Base-by-base conservation (phyloP, 1,284 basidiomycete species). In the Phellinidium pouzarii region DNA sequence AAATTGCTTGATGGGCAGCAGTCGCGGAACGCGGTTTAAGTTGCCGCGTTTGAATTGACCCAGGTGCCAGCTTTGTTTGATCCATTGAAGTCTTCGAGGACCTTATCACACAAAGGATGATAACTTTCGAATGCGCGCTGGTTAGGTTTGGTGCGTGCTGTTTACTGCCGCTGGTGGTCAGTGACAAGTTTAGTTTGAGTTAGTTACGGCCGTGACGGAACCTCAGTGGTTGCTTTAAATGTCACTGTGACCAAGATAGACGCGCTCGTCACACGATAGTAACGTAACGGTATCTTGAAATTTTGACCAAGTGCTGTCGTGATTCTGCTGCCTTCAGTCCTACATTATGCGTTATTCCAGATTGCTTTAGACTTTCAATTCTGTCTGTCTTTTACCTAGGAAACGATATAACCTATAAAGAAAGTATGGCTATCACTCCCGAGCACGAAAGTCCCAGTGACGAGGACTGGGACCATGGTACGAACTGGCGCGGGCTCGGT, bases 401-500 rank as follows among this genome's bases (percentile, higher is more conserved):
- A 19, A 26, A 5, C 31, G 26, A 25, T n/a, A 45, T 2, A 27
- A 19, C 12, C 19, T 14, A n/a, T 12, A 2, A 29, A 29, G 22
- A 23, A 20, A 22, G 23, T 34, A 61, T 62, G 60, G 52, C 25
- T 25, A 50, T 49, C 38, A 34, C 29, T 34, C 22, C 37, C 19
- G 53, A 49, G 34, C 36, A 26, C 19, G 38, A 40, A n/a, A 27
- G 44, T 12, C 22, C 46, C 4, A 71, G 71, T 40, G 74, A 76
- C 26, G 68, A 71, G 47, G 79, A 79, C 42, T 88, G 87, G 85
- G 79, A 80, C 52, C 73, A 74, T 59, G 72, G 68, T 45, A 70
- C 74, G 23, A 75, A 76, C 48, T 91, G 85, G 86, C 76, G 75
- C 36, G 88, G 87, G 2, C 64, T 90, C 38, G 82, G 83, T 9